These are phyloP conservation scores for Dactylella cylindrospora DNA, from an alignment of 2,329 filamentous ascomycete species.

Conservation along the genomic window DNA sequence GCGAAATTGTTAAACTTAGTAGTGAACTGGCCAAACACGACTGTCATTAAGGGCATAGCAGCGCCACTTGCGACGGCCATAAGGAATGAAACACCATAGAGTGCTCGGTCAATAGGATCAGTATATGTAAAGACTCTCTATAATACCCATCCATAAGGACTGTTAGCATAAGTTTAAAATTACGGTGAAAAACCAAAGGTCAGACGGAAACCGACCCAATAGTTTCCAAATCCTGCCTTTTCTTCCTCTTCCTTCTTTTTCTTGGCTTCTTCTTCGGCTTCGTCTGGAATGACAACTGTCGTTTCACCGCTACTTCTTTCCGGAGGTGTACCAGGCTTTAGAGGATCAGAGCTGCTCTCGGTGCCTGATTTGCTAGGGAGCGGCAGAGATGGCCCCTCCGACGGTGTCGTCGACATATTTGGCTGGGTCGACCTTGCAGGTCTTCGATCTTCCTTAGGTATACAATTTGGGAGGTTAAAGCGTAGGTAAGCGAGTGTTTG, in stretches of 20 bases:
- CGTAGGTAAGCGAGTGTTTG: not conserved
- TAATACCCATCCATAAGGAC: not conserved
- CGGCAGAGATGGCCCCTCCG: not conserved
- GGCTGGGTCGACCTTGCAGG: slow-evolving; percentile 3
- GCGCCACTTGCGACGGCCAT: slow-evolving; percentile 33
- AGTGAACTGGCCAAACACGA: slow-evolving; percentile 45
- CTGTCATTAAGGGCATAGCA: slow-evolving; percentile 32
- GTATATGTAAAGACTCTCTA: slow-evolving; percentile 27
- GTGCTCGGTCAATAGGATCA: slow-evolving; percentile 10
- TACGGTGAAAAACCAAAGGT: not conserved
- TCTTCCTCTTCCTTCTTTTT: slow-evolving; percentile 28
- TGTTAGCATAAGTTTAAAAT: not conserved
- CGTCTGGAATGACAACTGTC: slow-evolving; percentile 20
- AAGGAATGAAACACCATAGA: slow-evolving; percentile 19
- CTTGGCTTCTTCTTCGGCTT: slow-evolving; percentile 21
- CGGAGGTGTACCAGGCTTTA: not conserved
- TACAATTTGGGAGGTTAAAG: not conserved
- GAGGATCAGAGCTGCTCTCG: not conserved
- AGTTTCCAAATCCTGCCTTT: slow-evolving; percentile 20
- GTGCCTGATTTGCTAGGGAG: slow-evolving; percentile 3
- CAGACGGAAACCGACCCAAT: slow-evolving; percentile 13
- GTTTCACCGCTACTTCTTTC: slow-evolving; percentile 2
- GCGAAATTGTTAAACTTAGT: slow-evolving; percentile 47
- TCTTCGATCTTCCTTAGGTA: not conserved
- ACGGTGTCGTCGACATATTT: slow-evolving; percentile 13